These are phyloP conservation scores for Thymus quinquecostatus DNA, from an alignment of 257 asterid genomes.

Conservation along the genomic window DNA sequence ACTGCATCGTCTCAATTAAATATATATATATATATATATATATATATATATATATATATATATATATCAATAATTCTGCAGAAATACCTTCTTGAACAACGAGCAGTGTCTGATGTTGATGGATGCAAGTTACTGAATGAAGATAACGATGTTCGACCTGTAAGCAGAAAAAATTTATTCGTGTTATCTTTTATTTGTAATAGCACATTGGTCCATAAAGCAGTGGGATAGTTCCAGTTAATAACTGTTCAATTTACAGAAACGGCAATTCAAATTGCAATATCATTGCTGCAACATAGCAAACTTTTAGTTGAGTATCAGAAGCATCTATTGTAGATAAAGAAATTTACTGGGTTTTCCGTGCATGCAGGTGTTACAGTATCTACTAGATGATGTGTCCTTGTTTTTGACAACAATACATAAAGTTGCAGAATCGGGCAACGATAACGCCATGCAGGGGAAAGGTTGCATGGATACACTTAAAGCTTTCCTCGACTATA, in stretches of 20 bases:
- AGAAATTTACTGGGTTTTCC: constrained; percentile 30
- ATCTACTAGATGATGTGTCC: constrained; percentile 88
- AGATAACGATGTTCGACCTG: constrained; percentile 91
- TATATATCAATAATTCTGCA: constrained; percentile 38
- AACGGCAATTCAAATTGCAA: neutral
- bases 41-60: neutral
- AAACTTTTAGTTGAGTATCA: constrained; percentile 13
- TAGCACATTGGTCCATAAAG: constrained; percentile 9
- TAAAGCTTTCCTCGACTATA: constrained; percentile 75
- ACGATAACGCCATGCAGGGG: constrained; percentile 40
- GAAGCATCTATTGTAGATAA: constrained; percentile 19
- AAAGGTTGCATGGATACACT: constrained; percentile 65
- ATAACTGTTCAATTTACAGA: neutral
- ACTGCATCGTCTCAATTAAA: constrained; percentile 24
- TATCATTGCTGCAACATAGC: constrained; percentile 9
- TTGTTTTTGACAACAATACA: constrained; percentile 62
- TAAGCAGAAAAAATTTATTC: constrained; percentile 48
- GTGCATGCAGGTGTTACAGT: constrained; percentile 81
- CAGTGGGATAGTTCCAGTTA: neutral
- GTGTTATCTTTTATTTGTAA: constrained; percentile 23
- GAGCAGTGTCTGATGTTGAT: constrained; percentile 86
- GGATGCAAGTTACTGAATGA: constrained; percentile 94
- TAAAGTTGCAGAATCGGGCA: constrained; percentile 44
- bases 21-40: too few relatives aligned
- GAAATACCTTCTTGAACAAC: constrained; percentile 94